phyloP scores from a whole-genome alignment of 176 grass and related monocot species.

The Aegilops speltoides region DNA sequence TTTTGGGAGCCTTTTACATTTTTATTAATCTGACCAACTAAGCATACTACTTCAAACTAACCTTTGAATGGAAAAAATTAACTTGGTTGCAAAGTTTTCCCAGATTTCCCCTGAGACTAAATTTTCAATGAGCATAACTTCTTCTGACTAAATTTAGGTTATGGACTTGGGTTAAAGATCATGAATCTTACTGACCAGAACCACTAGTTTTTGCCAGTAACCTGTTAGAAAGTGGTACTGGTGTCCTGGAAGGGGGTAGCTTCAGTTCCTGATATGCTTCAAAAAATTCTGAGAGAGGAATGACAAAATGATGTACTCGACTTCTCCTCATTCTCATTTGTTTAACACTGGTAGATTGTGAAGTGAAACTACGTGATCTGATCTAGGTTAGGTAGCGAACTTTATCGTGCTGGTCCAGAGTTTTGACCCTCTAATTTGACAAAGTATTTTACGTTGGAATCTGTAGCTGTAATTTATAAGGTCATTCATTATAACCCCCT shows the following conservation, averaged over 20 bases:
- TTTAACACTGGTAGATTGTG: slow-evolving; percentile 1
- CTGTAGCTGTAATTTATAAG: background rate
- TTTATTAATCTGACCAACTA: background rate
- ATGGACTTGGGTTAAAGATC: slow-evolving; percentile 10
- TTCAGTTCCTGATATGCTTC: slow-evolving; percentile 17
- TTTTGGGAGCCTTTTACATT: background rate
- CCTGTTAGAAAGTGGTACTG: background rate
- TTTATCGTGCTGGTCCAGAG: background rate
- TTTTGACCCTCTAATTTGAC: background rate
- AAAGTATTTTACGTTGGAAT: background rate
- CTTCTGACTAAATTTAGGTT: background rate
- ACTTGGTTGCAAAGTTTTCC: background rate
- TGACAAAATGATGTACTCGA: background rate
- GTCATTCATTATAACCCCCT: background rate
- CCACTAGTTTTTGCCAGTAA: background rate
- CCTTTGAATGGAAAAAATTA: background rate
- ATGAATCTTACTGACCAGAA: background rate
- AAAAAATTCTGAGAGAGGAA: background rate
- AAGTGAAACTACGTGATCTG: background rate
- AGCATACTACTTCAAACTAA: slow-evolving; percentile 11
- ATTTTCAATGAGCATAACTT: background rate
- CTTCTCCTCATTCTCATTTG: slow-evolving; percentile 11
- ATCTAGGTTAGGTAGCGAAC: slow-evolving; percentile 18
- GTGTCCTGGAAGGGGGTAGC: background rate
- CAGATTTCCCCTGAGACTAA: background rate